Percentiles rank a stretch among this genome's conserved stretches.
Conservation (phyloP, 805 yeast genomes). For the Brettanomyces anomalus region DNA sequence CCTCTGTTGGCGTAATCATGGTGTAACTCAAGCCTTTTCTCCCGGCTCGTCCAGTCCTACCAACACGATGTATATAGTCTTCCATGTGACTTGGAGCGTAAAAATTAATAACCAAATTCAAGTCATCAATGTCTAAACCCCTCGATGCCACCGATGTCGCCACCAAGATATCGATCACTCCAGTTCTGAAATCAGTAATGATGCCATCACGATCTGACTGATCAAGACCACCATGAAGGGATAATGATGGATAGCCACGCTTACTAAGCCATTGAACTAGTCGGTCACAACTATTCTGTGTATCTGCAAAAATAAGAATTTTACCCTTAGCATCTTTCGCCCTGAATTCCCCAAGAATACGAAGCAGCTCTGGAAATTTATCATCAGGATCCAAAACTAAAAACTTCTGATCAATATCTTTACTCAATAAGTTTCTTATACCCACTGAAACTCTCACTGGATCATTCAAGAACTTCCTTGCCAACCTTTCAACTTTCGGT, state of each 20-base stretch:
- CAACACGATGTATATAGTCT: conserved; percentile 93
- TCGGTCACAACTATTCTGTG: conserved; percentile 79
- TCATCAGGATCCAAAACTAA: conserved; percentile 46
- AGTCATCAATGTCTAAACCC: conserved; percentile 86
- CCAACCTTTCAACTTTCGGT: conserved; percentile 63
- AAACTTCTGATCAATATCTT: conserved; percentile 67
- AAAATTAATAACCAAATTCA: conserved; percentile 71
- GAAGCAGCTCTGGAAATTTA: conserved; percentile 49
- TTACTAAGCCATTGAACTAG: conserved; percentile 44
- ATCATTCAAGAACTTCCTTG: conserved; percentile 48
- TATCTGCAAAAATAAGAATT: conserved; percentile 75
- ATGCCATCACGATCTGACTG: conserved; percentile 75
- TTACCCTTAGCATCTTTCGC: conserved; percentile 33
- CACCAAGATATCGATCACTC: conserved; percentile 55
- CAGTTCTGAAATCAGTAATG: conserved; percentile 56
- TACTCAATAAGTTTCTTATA: conserved; percentile 69
- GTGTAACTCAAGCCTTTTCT: conserved; percentile 64
- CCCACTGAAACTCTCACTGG: conserved; percentile 80
- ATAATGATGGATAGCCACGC: conserved; percentile 48
- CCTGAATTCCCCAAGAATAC: conserved; percentile 41
- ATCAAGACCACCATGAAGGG: conserved; percentile 90
- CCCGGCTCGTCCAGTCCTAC: conserved; percentile 93
- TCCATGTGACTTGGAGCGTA: conserved; percentile 85
- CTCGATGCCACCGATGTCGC: conserved; percentile 95
- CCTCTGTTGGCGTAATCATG: conserved; percentile 54